Evolutionary conservation across 192 early-diverging fungal genomes (phyloP), one percentile per base, ranked within the genome.

Genomic region (Hyaloraphidium curvatum): DNA sequence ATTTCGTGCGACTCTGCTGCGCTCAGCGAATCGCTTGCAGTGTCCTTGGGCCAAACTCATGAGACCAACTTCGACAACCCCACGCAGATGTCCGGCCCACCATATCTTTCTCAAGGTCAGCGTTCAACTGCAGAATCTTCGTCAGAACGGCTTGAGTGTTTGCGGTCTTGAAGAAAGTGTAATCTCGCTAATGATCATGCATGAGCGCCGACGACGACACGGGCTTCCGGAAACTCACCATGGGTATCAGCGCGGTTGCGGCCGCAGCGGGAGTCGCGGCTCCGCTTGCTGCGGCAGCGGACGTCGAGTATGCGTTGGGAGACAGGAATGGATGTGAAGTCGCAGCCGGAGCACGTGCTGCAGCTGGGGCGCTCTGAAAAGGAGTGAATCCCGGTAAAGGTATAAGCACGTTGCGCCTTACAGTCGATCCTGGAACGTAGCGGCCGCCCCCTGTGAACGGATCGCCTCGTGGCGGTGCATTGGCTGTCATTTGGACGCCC

Each of bases 41-140:
- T 59, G 2, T 57, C 60, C 28, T 52, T 1, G 62, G 43, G 25
- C 22, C 53, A 39, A 59, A 37, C 4, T 28, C 25, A 39, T 21
- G 4, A 58, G 56, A 58, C 61, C 13, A 41, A 25, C 16, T 11
- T 4, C 5, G 14, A 4, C 37, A 22, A 31, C 55, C 7, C 16
- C 4, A 14, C 28, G 59, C 16, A 21, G 13, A 11, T 13, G 58
- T 50, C 9, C 17, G 9, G 25, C 33, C 16, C 43, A 52, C 21
- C 7, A 63, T 22, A 28, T 3, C 33, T 59, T 57, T 35, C 37
- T 57, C 57, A 0, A 84, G 19, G 17, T 77, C 69, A 0, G 43
- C 57, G 59, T 90, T 88, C 30, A 87, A 64, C 57, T 86, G 74
- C 2, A 59, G 39, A 17, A 91, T 66, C 55, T 95, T 95, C 23